Percentiles rank a stretch among this genome's conserved stretches.
Conservation (phyloP, 345 rosid genomes). For the Theobroma cacao region DNA sequence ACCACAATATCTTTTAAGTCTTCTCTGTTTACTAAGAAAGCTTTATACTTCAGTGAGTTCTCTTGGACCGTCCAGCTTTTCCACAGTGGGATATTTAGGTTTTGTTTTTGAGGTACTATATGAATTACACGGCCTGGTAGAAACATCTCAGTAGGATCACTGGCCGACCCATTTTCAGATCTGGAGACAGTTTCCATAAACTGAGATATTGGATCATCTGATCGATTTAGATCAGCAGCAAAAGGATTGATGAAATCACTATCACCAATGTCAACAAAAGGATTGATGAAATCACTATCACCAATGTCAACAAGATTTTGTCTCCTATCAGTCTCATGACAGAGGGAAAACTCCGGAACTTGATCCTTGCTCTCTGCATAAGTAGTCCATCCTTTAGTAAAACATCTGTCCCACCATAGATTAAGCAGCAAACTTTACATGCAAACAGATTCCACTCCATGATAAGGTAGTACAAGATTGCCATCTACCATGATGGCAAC, state of each 20-base stretch:
- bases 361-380: slow-evolving; percentile 24
- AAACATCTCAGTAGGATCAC: slow-evolving; percentile 62
- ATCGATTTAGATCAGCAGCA: slow-evolving; percentile 7
- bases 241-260: slow-evolving; percentile 33
- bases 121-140: slow-evolving; percentile 79
- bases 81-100: slow-evolving; percentile 43
- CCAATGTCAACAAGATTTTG: slow-evolving; percentile 18
- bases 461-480: background rate
- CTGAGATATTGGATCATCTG: slow-evolving; percentile 54
- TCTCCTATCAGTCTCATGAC: slow-evolving; percentile 21
- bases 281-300: slow-evolving; percentile 26
- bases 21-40: slow-evolving; percentile 64
- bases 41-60: slow-evolving; percentile 40
- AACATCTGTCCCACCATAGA: background rate
- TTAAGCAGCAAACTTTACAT: background rate
- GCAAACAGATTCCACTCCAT: background rate
- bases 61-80: slow-evolving; percentile 49
- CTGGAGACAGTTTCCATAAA: slow-evolving; percentile 60
- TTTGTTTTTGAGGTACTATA: slow-evolving; percentile 48
- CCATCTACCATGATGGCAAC: background rate
- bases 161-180: slow-evolving; percentile 26
- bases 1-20: slow-evolving; percentile 70
- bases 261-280: too few relatives aligned
- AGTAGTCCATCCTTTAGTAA: slow-evolving; percentile 6
- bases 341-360: slow-evolving; percentile 21